These are phyloP conservation scores for Komagataella populi DNA, from an alignment of 805 yeast genomes.

Conservation along the genomic window DNA sequence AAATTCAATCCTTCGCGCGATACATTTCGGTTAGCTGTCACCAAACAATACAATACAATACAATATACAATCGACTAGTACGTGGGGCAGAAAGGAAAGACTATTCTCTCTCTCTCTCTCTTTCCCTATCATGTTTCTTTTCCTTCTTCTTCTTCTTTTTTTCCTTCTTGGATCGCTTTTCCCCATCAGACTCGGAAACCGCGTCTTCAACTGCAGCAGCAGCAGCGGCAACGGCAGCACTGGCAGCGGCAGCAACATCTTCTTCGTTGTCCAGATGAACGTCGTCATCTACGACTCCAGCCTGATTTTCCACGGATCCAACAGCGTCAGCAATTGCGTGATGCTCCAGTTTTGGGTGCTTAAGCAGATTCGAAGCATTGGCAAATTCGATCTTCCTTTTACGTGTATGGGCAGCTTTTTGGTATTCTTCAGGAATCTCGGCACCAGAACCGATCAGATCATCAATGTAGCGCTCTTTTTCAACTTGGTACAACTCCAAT, in stretches of 20 bases:
- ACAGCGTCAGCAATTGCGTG: not conserved
- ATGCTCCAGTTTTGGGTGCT: not conserved
- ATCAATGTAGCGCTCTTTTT: slow-evolving; percentile 15
- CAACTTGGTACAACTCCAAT: slow-evolving; percentile 20
- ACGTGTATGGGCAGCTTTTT: not conserved
- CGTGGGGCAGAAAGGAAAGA: not conserved
- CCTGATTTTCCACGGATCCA: not conserved
- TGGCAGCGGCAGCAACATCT: slow-evolving; percentile 1
- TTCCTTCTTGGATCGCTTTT: slow-evolving; percentile 18
- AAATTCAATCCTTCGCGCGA: not conserved
- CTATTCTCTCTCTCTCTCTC: slow-evolving; percentile 12
- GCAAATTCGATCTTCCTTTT: not conserved
- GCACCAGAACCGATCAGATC: slow-evolving; percentile 13
- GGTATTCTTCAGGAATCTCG: not conserved
- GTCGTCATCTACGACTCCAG: slow-evolving; percentile 4
- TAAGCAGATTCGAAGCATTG: not conserved
- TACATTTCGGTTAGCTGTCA: not conserved
- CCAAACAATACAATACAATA: not conserved
- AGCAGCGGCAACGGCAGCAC: slow-evolving; percentile 12
- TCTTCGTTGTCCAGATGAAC: not conserved
- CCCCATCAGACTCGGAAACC: slow-evolving; percentile 4
- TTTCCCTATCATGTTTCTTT: slow-evolving; percentile 2
- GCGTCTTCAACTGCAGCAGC: slow-evolving; percentile 9
- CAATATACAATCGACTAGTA: not conserved
- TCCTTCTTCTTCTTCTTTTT: slow-evolving; percentile 12